Evolutionary conservation across 2,329 filamentous ascomycete species (phyloP).

Genomic region (Trichoderma sp.): DNA sequence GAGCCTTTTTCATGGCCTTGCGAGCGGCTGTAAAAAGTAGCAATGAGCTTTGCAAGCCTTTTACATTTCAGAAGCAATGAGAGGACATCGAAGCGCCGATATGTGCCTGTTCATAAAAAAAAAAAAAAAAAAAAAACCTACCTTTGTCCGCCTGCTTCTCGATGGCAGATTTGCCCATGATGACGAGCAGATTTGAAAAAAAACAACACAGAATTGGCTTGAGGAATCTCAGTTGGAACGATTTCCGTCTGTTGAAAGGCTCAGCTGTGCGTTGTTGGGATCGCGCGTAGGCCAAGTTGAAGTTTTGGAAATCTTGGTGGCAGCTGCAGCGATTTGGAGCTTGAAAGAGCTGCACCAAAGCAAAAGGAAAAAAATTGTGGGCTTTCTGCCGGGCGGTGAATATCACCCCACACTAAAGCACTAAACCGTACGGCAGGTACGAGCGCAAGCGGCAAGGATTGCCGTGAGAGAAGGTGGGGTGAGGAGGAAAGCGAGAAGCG

Average conservation of each 20-base stretch:
- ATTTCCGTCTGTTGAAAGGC: neutral
- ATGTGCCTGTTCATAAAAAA: neutral
- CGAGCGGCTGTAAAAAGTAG: neutral
- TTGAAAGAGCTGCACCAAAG: neutral
- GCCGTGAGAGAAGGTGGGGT: slow-evolving; percentile 10
- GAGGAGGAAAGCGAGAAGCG: neutral
- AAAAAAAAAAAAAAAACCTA: neutral
- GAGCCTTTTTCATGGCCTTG: slow-evolving; percentile 31
- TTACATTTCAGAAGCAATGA: neutral
- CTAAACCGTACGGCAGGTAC: neutral
- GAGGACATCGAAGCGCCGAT: neutral
- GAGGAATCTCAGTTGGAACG: neutral
- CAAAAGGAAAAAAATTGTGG: slow-evolving; percentile 1
- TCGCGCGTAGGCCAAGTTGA: neutral
- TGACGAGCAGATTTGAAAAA: neutral
- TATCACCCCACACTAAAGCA: neutral
- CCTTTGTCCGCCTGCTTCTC: neutral
- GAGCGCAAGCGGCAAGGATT: neutral
- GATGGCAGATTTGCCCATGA: neutral
- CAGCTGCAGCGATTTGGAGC: neutral
- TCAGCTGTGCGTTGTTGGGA: neutral
- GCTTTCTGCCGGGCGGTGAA: slow-evolving; percentile 10
- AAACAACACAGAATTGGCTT: neutral
- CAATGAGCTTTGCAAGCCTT: neutral
- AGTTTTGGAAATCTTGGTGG: neutral